Evolutionary conservation across 108 stramenopile genomes (phyloP), one percentile per base, ranked within the genome.

Genomic region (Fistulifera solaris): DNA sequence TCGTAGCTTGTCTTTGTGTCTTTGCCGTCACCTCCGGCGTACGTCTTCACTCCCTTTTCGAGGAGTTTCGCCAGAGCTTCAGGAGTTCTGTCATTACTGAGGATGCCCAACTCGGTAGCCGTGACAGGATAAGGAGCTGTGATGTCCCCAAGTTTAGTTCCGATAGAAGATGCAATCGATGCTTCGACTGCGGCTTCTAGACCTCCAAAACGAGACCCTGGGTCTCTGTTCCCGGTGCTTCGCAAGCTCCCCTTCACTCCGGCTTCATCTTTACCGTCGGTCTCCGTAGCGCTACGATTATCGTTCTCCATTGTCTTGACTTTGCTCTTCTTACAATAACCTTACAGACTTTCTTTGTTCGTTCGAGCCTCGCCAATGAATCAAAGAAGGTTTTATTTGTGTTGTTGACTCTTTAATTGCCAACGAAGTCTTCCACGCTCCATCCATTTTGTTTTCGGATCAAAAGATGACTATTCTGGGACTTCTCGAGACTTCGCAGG

Each of bases 71-170:
- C 80, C 17, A 88, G 53, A 2, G 77, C 76, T 31, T 51, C 54
- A 27, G 73, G 82, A 26, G 75, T 77, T 16, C 82, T 72, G 18
- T 84, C 82, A 16, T 61, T 59, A 51, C 76, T 73, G 40, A 84
- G 55, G 17, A 66, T 62, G n/a, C 67, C 47, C 53, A 88, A 48
- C 35, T 88, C 82, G 38, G 15, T 48, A 2, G 58, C 63, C 6
- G 63, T 56, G 40, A 71, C 54, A 1, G 40, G 19, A 42, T 43
- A 71, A 6, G 50, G 27, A 16, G 50, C 48, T 23, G 49, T 17
- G n/a, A 39, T 22, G 38, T 59, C 54, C 1, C 59, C 57, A 2
- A 45, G 66, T 61, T 45, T 56, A 21, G 41, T 53, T 54, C 38
- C 60, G 52, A 56, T 71, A 63, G 54, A 73, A 23, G 72, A 71